Evolutionary conservation across 1,284 basidiomycete genomes (phyloP).

Genomic region (Amylostereum areolatum): DNA sequence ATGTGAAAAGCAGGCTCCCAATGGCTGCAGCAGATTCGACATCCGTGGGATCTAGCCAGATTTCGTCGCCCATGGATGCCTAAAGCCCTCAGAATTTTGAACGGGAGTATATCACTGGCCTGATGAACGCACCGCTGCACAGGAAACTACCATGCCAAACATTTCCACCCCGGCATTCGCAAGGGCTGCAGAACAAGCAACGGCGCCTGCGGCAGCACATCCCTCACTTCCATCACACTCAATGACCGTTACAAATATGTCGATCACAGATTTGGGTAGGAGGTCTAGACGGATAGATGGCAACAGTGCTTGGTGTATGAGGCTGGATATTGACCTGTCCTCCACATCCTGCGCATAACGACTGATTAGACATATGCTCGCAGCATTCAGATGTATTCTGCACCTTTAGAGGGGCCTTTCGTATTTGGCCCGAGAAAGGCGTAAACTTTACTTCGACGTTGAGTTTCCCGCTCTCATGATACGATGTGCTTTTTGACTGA

Average conservation of each 20-base stretch:
- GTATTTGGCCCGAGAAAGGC: slow-evolving; percentile 78
- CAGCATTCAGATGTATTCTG: slow-evolving; percentile 22
- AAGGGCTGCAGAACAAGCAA: slow-evolving; percentile 87
- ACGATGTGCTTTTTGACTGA: slow-evolving; percentile 74
- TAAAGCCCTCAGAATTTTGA: slow-evolving; percentile 21
- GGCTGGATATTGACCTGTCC: slow-evolving; percentile 76
- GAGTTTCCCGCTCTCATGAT: slow-evolving; percentile 81
- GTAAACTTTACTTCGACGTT: slow-evolving; percentile 97
- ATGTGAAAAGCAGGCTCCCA: slow-evolving; percentile 69
- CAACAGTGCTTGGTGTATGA: slow-evolving; percentile 83
- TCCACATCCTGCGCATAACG: slow-evolving; percentile 75
- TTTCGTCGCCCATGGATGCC: slow-evolving; percentile 47
- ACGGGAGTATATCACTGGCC: background rate
- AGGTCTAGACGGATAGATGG: slow-evolving; percentile 86
- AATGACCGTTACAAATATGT: slow-evolving; percentile 86
- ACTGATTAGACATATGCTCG: slow-evolving; percentile 3
- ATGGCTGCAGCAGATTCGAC: slow-evolving; percentile 53
- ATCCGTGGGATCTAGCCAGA: slow-evolving; percentile 77
- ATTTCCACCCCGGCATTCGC: slow-evolving; percentile 88
- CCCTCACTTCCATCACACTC: slow-evolving; percentile 87
- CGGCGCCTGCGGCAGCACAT: slow-evolving; percentile 77
- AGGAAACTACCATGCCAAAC: slow-evolving; percentile 77
- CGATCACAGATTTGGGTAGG: slow-evolving; percentile 90
- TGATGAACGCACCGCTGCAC: slow-evolving; percentile 53
- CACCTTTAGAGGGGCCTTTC: slow-evolving; percentile 85